A percentile compares a stretch with the other conserved stretches of the same genome.
Evolutionary conservation across 768 basidiomycete species (phyloP).

Genomic region (Crassisporium funariophilum): DNA sequence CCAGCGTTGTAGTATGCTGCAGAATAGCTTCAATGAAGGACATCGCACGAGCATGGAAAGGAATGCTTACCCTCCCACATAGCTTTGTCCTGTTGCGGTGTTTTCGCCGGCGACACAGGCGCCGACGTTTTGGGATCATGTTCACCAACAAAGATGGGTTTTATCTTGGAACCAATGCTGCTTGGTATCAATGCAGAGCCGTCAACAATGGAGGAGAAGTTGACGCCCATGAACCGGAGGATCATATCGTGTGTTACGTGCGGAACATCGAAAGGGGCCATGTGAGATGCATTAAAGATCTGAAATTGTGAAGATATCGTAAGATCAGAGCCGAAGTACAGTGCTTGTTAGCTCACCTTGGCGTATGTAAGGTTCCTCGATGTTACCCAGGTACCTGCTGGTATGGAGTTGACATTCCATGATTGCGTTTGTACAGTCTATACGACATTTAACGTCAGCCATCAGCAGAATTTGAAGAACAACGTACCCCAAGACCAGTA

Average conservation of each 20-base stretch:
- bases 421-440: slow-evolving; percentile 70
- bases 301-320: slow-evolving; percentile 26
- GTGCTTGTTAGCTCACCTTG: slow-evolving; percentile 53
- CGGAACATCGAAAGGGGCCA: slow-evolving; percentile 90
- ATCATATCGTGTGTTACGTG: slow-evolving; percentile 97
- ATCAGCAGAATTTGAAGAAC: slow-evolving; percentile 3
- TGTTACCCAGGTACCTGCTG: slow-evolving; percentile 90
- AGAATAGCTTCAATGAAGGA: slow-evolving; percentile 5
- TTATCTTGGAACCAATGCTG: slow-evolving; percentile 70
- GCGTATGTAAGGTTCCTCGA: slow-evolving; percentile 91
- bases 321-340: background rate
- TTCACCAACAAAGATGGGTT: slow-evolving; percentile 61
- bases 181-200: slow-evolving; percentile 83
- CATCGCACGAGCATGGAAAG: background rate
- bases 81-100: slow-evolving; percentile 77
- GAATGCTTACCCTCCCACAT: slow-evolving; percentile 82
- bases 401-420: slow-evolving; percentile 73
- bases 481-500: slow-evolving; percentile 78
- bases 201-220: slow-evolving; percentile 80
- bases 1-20: slow-evolving; percentile 95
- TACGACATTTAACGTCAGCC: slow-evolving; percentile 6
- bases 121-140: slow-evolving; percentile 38
- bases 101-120: slow-evolving; percentile 49
- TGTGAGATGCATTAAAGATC: slow-evolving; percentile 94
- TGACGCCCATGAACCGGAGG: slow-evolving; percentile 92